Percentiles rank a stretch among this genome's conserved stretches.
These are phyloP conservation scores for Phialocephala subalpina DNA, from an alignment of 2,329 filamentous ascomycete genomes.

Conservation along the genomic window DNA sequence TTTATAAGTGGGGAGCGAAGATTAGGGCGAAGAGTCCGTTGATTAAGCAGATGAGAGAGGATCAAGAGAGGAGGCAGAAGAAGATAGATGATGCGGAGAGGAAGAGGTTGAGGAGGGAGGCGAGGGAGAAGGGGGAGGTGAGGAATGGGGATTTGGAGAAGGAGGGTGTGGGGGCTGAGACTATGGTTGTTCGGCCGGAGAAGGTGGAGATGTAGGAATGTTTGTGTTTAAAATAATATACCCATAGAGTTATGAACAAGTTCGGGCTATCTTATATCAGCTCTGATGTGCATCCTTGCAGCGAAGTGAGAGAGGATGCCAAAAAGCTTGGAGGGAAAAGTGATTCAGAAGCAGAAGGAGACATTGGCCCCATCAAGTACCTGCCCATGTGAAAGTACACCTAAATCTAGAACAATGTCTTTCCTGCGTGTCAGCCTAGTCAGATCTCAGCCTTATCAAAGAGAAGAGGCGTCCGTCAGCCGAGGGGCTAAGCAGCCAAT, in stretches of 20 bases:
- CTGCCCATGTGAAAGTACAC: neutral
- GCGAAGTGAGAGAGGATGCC: no score
- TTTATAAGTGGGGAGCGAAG: constrained; percentile 68
- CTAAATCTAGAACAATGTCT: neutral
- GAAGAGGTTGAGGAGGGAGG: constrained; percentile 19
- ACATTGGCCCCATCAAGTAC: neutral
- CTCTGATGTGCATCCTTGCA: no score
- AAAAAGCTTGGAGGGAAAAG: no score
- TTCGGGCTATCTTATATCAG: neutral
- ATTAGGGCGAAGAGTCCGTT: constrained; percentile 61
- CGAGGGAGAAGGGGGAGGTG: constrained; percentile 15
- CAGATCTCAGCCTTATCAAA: constrained; percentile 18
- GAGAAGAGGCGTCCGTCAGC: constrained; percentile 8
- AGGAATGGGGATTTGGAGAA: constrained; percentile 19
- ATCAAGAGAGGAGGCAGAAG: constrained; percentile 40
- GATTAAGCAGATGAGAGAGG: constrained; percentile 46
- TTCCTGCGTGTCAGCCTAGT: constrained; percentile 8
- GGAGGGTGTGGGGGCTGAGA: neutral
- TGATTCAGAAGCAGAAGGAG: no score
- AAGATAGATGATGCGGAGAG: constrained; percentile 28
- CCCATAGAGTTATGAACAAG: neutral
- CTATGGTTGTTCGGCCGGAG: neutral
- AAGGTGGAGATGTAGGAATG: neutral
- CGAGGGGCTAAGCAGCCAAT: constrained; percentile 17
- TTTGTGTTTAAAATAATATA: neutral